Percentiles rank a stretch among this genome's conserved stretches.
Evolutionary conservation across 768 basidiomycete genomes (phyloP).

Genomic region (Boletus eberwhitei): DNA sequence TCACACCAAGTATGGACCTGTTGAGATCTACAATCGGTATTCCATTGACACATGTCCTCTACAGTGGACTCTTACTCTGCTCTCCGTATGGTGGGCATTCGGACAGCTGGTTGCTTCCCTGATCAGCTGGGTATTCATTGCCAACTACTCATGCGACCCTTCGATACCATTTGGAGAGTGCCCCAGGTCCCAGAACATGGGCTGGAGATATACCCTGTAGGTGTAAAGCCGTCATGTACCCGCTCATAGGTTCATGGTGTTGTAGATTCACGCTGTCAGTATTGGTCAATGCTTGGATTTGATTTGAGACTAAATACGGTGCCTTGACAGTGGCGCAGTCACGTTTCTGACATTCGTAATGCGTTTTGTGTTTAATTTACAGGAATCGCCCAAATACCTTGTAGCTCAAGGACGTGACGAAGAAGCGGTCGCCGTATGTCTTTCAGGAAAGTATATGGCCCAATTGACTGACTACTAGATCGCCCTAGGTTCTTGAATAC

Average conservation of each 20-base stretch:
- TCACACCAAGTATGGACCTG: slow-evolving; percentile 34
- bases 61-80: slow-evolving; percentile 51
- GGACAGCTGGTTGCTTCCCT: slow-evolving; percentile 49
- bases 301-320: not conserved
- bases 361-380: slow-evolving; percentile 54
- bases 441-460: not conserved
- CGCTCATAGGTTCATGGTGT: not conserved
- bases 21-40: not conserved
- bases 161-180: slow-evolving; percentile 38
- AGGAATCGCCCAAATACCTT: slow-evolving; percentile 62
- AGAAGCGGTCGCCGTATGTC: slow-evolving; percentile 46
- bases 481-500: slow-evolving; percentile 41
- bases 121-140: slow-evolving; percentile 55
- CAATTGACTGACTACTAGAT: not conserved
- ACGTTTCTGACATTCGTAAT: slow-evolving; percentile 52
- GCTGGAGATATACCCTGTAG: slow-evolving; percentile 57
- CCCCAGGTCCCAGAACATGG: slow-evolving; percentile 49
- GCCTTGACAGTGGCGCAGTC: slow-evolving; percentile 37
- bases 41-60: not conserved
- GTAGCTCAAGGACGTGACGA: slow-evolving; percentile 53
- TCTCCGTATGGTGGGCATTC: slow-evolving; percentile 53
- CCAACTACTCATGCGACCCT: slow-evolving; percentile 49
- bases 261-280: slow-evolving; percentile 41
- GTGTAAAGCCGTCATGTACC: not conserved
- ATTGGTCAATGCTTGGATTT: not conserved